Base-by-base conservation (phyloP, 2,329 filamentous ascomycete genomes). In the Chrysosporium keratinophilum region DNA sequence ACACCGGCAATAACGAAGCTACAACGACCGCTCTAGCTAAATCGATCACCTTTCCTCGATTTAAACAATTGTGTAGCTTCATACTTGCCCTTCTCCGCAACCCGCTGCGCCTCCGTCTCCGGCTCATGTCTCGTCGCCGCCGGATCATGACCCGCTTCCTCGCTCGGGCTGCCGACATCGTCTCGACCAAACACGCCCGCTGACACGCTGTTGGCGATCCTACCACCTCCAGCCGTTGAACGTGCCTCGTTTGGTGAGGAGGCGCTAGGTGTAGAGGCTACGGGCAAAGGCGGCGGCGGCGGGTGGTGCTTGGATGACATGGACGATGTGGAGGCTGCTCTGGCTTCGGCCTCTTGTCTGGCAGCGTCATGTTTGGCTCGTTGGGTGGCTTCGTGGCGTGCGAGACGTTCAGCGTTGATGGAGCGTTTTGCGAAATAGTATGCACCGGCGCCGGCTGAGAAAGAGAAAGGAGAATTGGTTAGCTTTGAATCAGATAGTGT, bases 361-460 rank as follows among this genome's bases (percentile, higher is more conserved):
- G 56, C 54, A 31, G 58, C 56, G 45, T 56, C 46, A 28, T 63
- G 54, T 54, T 69, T 66, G 14, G 63, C 68, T 44, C 62, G 65
- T 54, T 69, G 63, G 41, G 67, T 63, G 14, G 85, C 82, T 62
- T 85, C 79, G 60, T 85, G 80, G 64, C 87, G 82, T 57, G 81
- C 75, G 57, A 80, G 78, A 59, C 91, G 87, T 71, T 96, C 89
- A 62, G 87, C 87, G 68, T 96, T 95, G 78, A 98, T 95, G 69
- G 84, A 84, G 66, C 82, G 80, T 78, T 98, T 98, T 59, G 93
- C 93, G 69, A 96, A 95, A 76, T 87, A 89, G 77, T 97, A 98
- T 64, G 91, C 89, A 59, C 85, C 87, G 60, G 82, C 93, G 66
- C 91, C 93, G 61, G 90, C 88, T 89, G 65, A 45, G 48, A 20